Conservation (phyloP, 495 filamentous ascomycete species). For the Xylaria venustula region DNA sequence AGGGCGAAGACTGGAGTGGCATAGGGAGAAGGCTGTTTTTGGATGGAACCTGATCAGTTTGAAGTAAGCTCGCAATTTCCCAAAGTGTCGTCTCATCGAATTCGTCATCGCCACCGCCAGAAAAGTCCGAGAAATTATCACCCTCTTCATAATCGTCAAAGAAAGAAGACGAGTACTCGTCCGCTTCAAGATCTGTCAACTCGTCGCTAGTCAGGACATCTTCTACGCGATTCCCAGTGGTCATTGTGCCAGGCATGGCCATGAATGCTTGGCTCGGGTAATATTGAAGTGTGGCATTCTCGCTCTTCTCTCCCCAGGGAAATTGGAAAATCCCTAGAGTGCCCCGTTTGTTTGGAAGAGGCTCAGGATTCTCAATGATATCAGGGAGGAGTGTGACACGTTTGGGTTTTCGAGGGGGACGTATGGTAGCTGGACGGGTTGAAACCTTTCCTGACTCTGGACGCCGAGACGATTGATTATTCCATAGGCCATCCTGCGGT, state of each 20-base stretch:
- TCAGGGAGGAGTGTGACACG: conserved; percentile 54
- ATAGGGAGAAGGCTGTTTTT: conserved; percentile 43
- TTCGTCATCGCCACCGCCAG: conserved; percentile 37
- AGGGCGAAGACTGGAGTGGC: conserved; percentile 13
- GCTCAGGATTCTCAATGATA: conserved; percentile 55
- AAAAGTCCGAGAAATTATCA: conserved; percentile 31
- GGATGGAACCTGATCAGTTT: conserved; percentile 44
- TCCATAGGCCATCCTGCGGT: conserved; percentile 21
- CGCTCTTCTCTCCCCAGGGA: conserved; percentile 56
- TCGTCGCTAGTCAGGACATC: conserved; percentile 30
- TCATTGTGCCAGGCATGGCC: conserved; percentile 52
- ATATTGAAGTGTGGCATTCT: conserved; percentile 43
- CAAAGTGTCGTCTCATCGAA: conserved; percentile 57
- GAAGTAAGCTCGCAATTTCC: conserved; percentile 56
- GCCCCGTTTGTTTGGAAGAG: conserved; percentile 49
- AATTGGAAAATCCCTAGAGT: conserved; percentile 58
- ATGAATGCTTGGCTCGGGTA: conserved; percentile 29
- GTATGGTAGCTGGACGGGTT: conserved; percentile 39
- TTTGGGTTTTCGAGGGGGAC: conserved; percentile 49
- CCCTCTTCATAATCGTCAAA: conserved; percentile 50
- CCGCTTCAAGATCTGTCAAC: conserved; percentile 35
- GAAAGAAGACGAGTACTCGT: conserved; percentile 42
- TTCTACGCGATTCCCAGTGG: conserved; percentile 32
- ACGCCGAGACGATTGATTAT: conserved; percentile 11
- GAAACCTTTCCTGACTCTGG: not conserved